These are phyloP conservation scores for Pyronema omphalodes DNA, from an alignment of 495 filamentous ascomycete species.

Conservation along the genomic window DNA sequence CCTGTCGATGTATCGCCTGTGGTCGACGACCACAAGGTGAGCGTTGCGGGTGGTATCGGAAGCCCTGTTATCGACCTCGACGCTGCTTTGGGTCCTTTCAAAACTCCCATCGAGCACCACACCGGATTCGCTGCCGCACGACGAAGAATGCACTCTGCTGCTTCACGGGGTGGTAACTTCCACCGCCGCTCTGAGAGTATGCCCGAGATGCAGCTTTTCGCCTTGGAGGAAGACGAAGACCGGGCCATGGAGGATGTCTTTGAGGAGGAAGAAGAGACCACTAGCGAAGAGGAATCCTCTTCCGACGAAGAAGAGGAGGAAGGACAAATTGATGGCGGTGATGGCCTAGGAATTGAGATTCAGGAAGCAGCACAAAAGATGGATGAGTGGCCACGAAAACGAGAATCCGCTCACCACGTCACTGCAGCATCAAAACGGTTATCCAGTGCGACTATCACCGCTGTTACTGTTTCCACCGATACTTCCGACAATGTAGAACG, in stretches of 20 bases:
- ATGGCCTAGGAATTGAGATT: conserved; percentile 35
- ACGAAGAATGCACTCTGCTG: conserved; percentile 78
- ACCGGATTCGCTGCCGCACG: conserved; percentile 39
- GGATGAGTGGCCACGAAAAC: conserved; percentile 17
- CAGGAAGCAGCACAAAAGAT: conserved; percentile 26
- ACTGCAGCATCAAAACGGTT: background rate
- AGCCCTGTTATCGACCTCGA: conserved; percentile 85
- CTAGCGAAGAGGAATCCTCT: conserved; percentile 26
- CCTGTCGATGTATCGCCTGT: conserved; percentile 20
- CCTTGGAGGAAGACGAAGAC: conserved; percentile 45
- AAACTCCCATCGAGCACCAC: conserved; percentile 48
- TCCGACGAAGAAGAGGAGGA: conserved; percentile 23
- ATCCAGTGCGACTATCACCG: conserved; percentile 1
- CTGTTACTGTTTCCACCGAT: background rate
- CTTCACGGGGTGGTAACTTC: conserved; percentile 56
- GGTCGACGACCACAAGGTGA: conserved; percentile 10
- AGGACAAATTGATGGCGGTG: conserved; percentile 17
- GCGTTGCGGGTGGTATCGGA: conserved; percentile 12
- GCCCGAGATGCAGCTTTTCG: conserved; percentile 71
- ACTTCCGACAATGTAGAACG: background rate
- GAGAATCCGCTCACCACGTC: background rate
- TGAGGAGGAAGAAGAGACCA: conserved; percentile 75
- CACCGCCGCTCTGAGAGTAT: conserved; percentile 86
- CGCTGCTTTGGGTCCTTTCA: conserved; percentile 85
- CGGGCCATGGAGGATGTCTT: conserved; percentile 68